phyloP scores from a whole-genome alignment of 1,284 basidiomycete species.

The Cutaneotrichosporon sp. region DNA sequence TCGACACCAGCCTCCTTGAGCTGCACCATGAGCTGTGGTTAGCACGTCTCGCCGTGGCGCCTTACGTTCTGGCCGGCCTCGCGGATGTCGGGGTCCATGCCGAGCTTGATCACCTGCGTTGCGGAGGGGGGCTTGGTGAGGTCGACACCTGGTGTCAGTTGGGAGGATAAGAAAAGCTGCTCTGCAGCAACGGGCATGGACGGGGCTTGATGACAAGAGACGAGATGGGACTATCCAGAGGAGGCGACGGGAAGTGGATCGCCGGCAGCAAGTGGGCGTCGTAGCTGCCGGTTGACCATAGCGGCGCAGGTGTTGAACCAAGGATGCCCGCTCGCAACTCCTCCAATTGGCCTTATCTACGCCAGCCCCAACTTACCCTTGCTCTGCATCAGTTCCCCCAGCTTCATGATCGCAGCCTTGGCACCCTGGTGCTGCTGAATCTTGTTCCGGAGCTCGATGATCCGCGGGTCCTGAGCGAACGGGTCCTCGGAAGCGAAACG shows the following conservation, averaged over 20 bases:
- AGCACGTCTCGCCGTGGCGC: not conserved
- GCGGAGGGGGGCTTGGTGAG: conserved; percentile 29
- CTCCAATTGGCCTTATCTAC: not conserved
- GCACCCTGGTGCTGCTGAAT: conserved; percentile 34
- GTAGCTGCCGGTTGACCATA: no score
- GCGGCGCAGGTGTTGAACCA: no score
- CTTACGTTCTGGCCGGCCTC: conserved; percentile 36
- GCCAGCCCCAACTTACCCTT: conserved; percentile 29
- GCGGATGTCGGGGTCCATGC: conserved; percentile 37
- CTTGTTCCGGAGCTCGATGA: conserved; percentile 34
- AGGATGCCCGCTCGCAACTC: not conserved
- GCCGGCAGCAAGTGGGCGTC: no score
- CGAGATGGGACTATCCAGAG: no score
- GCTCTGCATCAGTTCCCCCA: conserved; percentile 33
- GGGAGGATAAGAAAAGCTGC: not conserved
- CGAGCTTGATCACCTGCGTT: conserved; percentile 39
- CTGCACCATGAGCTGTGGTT: conserved; percentile 32
- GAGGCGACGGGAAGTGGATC: no score
- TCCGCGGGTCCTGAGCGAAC: conserved; percentile 23
- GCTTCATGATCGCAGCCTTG: conserved; percentile 29
- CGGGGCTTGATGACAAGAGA: not conserved
- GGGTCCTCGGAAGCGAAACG: conserved; percentile 23
- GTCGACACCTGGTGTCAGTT: conserved; percentile 29
- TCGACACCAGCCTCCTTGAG: conserved; percentile 38
- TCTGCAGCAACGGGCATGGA: not conserved